Evolutionary conservation across 192 early-diverging fungal genomes (phyloP).

Genomic region (Phlyctochytrium arcticum): DNA sequence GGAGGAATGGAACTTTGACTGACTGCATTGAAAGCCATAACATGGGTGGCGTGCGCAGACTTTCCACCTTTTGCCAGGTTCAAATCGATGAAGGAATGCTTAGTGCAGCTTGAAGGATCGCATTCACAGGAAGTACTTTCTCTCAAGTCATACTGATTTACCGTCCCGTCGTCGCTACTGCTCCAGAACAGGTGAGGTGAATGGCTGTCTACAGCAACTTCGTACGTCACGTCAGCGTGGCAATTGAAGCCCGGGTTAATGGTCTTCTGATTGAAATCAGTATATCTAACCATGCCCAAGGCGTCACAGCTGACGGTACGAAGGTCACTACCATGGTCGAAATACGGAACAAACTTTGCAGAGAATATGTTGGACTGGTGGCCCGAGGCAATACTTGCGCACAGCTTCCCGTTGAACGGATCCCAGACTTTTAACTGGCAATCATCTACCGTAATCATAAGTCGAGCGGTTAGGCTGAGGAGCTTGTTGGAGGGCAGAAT

Average conservation of each 20-base stretch:
- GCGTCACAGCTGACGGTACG: slow-evolving; percentile 60
- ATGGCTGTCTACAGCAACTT: slow-evolving; percentile 45
- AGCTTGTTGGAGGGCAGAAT: too few relatives aligned
- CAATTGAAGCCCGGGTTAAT: slow-evolving; percentile 23
- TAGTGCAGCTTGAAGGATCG: neutral
- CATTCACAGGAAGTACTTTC: neutral
- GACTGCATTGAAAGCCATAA: neutral
- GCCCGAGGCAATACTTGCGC: slow-evolving; percentile 52
- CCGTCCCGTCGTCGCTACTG: slow-evolving; percentile 38
- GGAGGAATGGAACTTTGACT: neutral
- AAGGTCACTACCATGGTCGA: slow-evolving; percentile 38
- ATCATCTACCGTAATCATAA: too few relatives aligned
- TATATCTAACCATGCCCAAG: slow-evolving; percentile 56
- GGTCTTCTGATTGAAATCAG: slow-evolving; percentile 33
- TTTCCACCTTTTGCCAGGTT: neutral
- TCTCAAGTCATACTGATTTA: neutral
- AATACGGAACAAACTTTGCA: slow-evolving; percentile 60
- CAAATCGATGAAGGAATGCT: neutral
- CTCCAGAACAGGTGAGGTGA: slow-evolving; percentile 43
- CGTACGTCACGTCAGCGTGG: slow-evolving; percentile 39
- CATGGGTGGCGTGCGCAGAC: neutral
- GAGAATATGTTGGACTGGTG: slow-evolving; percentile 73
- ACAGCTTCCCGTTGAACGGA: slow-evolving; percentile 45
- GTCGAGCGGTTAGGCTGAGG: too few relatives aligned
- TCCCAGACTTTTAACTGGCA: slow-evolving; percentile 40